Conservation (phyloP, 768 basidiomycete genomes). For the Boletus bicolor region DNA sequence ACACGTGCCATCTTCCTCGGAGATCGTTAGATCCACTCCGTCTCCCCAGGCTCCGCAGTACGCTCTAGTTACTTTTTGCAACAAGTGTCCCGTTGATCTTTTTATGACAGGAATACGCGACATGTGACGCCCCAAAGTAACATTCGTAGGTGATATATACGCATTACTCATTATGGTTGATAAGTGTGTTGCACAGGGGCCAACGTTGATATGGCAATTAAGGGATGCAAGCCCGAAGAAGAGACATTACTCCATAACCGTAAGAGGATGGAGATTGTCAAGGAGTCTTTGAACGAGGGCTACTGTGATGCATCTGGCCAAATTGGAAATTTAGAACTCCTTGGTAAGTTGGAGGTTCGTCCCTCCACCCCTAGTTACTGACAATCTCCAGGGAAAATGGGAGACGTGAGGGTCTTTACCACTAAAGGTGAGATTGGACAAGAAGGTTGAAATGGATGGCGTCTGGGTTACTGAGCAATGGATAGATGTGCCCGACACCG, state of each 20-base stretch:
- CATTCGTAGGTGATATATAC: slow-evolving; percentile 35
- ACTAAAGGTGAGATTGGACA: slow-evolving; percentile 48
- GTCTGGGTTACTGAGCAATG: slow-evolving; percentile 1
- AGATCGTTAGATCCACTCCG: slow-evolving; percentile 11
- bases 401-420: slow-evolving; percentile 57
- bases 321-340: slow-evolving; percentile 53
- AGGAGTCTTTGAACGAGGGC: slow-evolving; percentile 73
- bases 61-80: slow-evolving; percentile 11
- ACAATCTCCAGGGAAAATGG: slow-evolving; percentile 51
- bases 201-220: slow-evolving; percentile 70
- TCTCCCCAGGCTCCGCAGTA: slow-evolving; percentile 21
- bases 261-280: slow-evolving; percentile 66
- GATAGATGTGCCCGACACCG: slow-evolving; percentile 55
- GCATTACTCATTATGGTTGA: not conserved
- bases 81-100: not conserved
- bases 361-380: not conserved
- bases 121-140: slow-evolving; percentile 40
- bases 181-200: slow-evolving; percentile 32
- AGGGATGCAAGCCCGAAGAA: slow-evolving; percentile 68
- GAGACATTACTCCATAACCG: slow-evolving; percentile 59
- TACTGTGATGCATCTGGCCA: slow-evolving; percentile 79
- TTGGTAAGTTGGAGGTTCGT: slow-evolving; percentile 43
- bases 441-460: not conserved
- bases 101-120: slow-evolving; percentile 16
- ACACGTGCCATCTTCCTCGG: slow-evolving; percentile 19